Evolutionary conservation across 2,329 filamentous ascomycete species (phyloP).

Genomic region (Talaromyces verruculosus): DNA sequence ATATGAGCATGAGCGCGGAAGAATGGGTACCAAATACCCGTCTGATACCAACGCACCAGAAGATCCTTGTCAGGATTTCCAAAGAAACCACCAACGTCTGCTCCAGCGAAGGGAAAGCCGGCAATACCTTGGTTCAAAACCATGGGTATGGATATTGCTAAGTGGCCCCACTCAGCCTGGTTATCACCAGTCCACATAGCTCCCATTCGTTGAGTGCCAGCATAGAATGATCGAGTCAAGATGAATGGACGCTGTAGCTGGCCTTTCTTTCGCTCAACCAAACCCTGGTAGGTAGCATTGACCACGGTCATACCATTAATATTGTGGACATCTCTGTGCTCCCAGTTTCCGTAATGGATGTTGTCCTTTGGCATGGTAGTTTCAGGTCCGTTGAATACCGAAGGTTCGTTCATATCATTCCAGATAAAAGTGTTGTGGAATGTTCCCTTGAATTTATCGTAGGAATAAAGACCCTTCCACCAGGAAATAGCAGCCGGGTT

Average conservation of each 20-base stretch:
- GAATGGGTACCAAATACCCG: conserved; percentile 95
- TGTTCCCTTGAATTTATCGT: conserved; percentile 82
- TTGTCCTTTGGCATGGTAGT: conserved; percentile 99
- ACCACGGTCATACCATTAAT: conserved; percentile 92
- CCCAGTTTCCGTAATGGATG: conserved; percentile 85
- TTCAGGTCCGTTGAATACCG: conserved; percentile 96
- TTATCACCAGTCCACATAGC: conserved; percentile 99
- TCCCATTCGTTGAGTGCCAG: conserved; percentile 82
- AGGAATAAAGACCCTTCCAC: conserved; percentile 89
- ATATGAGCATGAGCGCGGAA: conserved; percentile 98
- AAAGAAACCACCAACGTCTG: conserved; percentile 97
- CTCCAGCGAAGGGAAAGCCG: conserved; percentile 90
- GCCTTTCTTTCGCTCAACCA: conserved; percentile 81
- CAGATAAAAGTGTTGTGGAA: conserved; percentile 87
- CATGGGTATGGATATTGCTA: conserved; percentile 91
- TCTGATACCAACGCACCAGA: conserved; percentile 91
- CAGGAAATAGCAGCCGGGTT: conserved; percentile 87
- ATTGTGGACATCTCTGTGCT: conserved; percentile 96
- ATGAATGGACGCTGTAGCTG: conserved; percentile 85
- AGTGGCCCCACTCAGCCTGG: conserved; percentile 86
- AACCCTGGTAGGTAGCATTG: conserved; percentile 85
- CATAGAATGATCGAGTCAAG: conserved; percentile 87
- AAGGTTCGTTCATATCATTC: conserved; percentile 99
- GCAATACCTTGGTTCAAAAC: conserved; percentile 87
- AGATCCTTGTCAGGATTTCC: conserved; percentile 93